Evolutionary conservation across 73 alveolate genomes (phyloP).

Genomic region (Durusdinium trenchii): DNA sequence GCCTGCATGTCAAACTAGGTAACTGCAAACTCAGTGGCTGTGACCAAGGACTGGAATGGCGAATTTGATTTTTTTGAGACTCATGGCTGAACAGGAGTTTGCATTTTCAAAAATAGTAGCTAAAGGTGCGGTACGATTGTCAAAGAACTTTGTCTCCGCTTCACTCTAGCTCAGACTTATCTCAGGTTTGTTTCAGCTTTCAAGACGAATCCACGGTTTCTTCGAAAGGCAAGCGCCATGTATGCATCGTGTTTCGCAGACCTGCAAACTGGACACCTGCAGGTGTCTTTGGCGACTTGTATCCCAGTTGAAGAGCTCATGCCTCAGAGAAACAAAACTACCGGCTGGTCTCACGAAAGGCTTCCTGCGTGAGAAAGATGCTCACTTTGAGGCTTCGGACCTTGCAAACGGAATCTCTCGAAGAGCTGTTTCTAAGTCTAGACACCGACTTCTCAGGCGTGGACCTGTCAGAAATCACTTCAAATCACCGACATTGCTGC

Average conservation of each 20-base stretch:
- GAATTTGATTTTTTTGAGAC: slow-evolving; percentile 82
- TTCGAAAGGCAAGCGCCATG: slow-evolving; percentile 16
- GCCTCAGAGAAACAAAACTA: not conserved
- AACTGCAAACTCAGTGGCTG: not conserved
- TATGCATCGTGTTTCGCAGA: not conserved
- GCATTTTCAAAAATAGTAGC: not conserved
- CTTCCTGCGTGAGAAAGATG: no score
- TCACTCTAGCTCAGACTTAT: not conserved
- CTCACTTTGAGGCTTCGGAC: slow-evolving; percentile 27
- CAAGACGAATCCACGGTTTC: slow-evolving; percentile 52
- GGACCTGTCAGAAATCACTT: not conserved
- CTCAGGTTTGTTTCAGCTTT: slow-evolving; percentile 65
- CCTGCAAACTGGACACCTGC: not conserved
- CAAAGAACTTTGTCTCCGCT: not conserved
- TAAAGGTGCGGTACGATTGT: not conserved
- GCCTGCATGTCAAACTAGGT: no score
- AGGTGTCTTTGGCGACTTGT: slow-evolving; percentile 74
- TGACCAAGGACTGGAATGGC: slow-evolving; percentile 63
- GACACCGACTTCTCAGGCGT: slow-evolving; percentile 62
- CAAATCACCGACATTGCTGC: no score
- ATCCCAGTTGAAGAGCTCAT: slow-evolving; percentile 54
- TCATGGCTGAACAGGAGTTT: not conserved
- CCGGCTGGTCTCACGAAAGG: not conserved
- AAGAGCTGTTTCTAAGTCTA: slow-evolving; percentile 48
- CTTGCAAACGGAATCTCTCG: slow-evolving; percentile 54